Evolutionary conservation across 2,329 filamentous ascomycete genomes (phyloP).

Genomic region (Ilyonectria mors-panacis): DNA sequence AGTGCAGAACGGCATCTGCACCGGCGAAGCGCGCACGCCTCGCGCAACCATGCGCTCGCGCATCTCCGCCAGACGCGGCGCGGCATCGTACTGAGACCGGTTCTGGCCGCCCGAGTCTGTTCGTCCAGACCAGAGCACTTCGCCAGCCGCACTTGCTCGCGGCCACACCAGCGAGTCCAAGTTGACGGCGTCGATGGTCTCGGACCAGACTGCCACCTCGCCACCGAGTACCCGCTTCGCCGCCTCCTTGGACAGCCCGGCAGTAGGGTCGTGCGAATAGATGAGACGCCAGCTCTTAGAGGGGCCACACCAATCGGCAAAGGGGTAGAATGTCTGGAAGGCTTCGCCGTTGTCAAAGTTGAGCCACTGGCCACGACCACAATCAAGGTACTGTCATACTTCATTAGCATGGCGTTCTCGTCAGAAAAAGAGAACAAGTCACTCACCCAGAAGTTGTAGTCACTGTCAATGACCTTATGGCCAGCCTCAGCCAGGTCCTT

Average conservation of each 20-base stretch:
- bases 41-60: conserved; percentile 80
- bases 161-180: conserved; percentile 86
- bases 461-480: conserved; percentile 80
- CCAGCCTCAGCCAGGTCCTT: conserved; percentile 73
- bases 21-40: conserved; percentile 74
- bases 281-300: conserved; percentile 86
- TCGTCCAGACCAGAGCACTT: conserved; percentile 85
- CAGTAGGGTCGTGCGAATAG: conserved; percentile 84
- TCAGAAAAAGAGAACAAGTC: conserved; percentile 48
- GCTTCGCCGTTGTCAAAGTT: conserved; percentile 74
- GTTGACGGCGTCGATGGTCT: conserved; percentile 82
- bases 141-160: conserved; percentile 79
- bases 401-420: conserved; percentile 36
- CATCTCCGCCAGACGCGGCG: conserved; percentile 80
- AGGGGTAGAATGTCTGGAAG: conserved; percentile 74
- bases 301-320: conserved; percentile 85
- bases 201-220: conserved; percentile 86
- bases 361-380: conserved; percentile 84
- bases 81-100: conserved; percentile 78
- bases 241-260: conserved; percentile 71
- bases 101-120: conserved; percentile 77
- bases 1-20: conserved; percentile 74
- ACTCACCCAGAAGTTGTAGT: conserved; percentile 83
- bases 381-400: conserved; percentile 79
- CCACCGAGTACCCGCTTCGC: conserved; percentile 83